Conservation (phyloP, 441 rosid genomes). For the Euphorbia celastroides region DNA sequence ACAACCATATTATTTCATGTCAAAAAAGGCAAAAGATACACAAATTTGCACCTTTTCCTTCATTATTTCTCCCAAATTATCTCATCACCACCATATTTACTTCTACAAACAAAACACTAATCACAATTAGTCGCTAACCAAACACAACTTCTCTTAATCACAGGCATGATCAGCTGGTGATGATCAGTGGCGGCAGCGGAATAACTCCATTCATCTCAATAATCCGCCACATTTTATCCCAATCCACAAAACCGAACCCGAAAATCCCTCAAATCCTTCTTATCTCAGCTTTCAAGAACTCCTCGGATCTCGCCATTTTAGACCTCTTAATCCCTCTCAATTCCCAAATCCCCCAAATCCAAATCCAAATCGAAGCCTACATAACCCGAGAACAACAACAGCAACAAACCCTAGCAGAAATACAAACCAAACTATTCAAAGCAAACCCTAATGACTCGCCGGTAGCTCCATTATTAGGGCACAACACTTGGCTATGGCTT, state of each 20-base stretch:
- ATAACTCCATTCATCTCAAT: constrained; percentile 76
- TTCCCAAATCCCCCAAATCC: constrained; percentile 32
- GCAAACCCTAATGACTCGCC: constrained; percentile 48
- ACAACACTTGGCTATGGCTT: constrained; percentile 72
- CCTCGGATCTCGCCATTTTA: constrained; percentile 61
- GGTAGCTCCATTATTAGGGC: constrained; percentile 51
- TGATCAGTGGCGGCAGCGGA: constrained; percentile 93
- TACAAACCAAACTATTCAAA: constrained; percentile 48
- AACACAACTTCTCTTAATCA: background rate
- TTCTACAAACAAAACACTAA: no score
- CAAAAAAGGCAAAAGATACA: no score
- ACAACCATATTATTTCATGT: no score
- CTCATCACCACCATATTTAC: background rate
- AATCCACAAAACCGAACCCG: constrained; percentile 28
- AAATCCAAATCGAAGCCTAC: constrained; percentile 63
- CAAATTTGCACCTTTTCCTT: no score
- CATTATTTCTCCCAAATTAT: no score
- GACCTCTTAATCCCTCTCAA: constrained; percentile 60
- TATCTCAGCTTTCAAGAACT: constrained; percentile 58
- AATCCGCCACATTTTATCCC: constrained; percentile 53
- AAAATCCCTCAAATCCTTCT: constrained; percentile 47
- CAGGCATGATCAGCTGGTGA: constrained; percentile 61
- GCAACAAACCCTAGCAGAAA: constrained; percentile 10
- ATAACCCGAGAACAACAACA: constrained; percentile 51
- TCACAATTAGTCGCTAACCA: background rate